phyloP scores from a whole-genome alignment of 1,284 basidiomycete genomes.

The Heterobasidion irregulare region DNA sequence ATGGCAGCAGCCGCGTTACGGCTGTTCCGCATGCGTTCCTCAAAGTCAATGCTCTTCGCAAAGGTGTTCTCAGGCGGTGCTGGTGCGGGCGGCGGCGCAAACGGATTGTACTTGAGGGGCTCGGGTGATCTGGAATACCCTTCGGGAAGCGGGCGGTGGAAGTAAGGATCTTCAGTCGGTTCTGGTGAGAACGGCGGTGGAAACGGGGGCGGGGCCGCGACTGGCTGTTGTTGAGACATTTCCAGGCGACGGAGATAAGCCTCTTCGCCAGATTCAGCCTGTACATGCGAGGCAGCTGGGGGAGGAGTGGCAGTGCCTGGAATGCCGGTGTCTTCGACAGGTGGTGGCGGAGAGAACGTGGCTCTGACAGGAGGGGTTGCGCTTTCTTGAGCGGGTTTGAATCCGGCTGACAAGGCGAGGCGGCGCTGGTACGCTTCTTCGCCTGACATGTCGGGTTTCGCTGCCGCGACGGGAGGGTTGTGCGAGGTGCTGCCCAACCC shows the following conservation, averaged over 20 bases:
- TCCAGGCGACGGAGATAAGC: constrained; percentile 57
- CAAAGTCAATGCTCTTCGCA: constrained; percentile 28
- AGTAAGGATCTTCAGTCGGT: constrained; percentile 51
- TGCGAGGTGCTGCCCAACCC: constrained; percentile 18
- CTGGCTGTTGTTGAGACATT: constrained; percentile 34
- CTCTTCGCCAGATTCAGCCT: constrained; percentile 54
- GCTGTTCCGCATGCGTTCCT: constrained; percentile 47
- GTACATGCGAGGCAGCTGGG: constrained; percentile 4
- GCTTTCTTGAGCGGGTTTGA: constrained; percentile 11
- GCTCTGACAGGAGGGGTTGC: background rate
- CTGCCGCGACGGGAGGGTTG: constrained; percentile 17
- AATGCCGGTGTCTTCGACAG: background rate
- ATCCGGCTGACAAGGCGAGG: constrained; percentile 36
- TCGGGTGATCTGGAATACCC: background rate
- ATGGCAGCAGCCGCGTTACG: constrained; percentile 76
- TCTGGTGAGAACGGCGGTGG: constrained; percentile 14
- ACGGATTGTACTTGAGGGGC: constrained; percentile 49
- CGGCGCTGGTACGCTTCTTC: constrained; percentile 55
- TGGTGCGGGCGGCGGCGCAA: constrained; percentile 43
- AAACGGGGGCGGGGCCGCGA: constrained; percentile 24
- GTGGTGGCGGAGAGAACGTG: background rate
- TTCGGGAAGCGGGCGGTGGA: constrained; percentile 23
- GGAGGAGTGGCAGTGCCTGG: background rate
- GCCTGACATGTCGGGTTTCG: constrained; percentile 34
- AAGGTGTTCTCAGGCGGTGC: constrained; percentile 33